Evolutionary conservation across 495 filamentous ascomycete species (phyloP).

Genomic region (Penicillium argentinense): DNA sequence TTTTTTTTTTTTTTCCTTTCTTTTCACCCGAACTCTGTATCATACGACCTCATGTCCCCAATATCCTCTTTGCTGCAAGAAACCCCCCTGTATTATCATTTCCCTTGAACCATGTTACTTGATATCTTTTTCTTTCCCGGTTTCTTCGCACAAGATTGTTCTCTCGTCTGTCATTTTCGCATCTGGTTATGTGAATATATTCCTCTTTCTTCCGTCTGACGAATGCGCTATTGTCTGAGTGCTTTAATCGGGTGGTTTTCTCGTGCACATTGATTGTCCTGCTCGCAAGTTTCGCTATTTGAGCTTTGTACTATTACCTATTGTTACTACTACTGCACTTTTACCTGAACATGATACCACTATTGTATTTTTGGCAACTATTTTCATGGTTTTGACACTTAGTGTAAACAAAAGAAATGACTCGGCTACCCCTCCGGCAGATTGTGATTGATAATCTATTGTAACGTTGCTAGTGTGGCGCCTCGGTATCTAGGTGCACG

Average conservation of each 20-base stretch:
- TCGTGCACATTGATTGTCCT: conserved; percentile 16
- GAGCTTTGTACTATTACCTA: conserved; percentile 17
- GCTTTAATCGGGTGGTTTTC: conserved; percentile 1
- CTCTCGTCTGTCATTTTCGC: conserved; percentile 10
- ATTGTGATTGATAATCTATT: too few species aligned
- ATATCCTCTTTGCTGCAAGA: conserved; percentile 10
- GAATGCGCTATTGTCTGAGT: neutral
- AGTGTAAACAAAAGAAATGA: too few species aligned
- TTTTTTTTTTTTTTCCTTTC: conserved; percentile 2
- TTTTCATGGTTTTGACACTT: too few species aligned
- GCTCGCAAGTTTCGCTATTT: conserved; percentile 1
- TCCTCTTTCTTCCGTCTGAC: neutral
- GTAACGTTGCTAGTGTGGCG: too few species aligned
- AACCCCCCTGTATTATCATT: conserved; percentile 26
- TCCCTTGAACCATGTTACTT: conserved; percentile 2
- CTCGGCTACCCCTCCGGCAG: too few species aligned
- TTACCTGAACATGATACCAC: conserved; percentile 22
- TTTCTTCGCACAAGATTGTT: conserved; percentile 4
- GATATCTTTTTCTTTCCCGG: conserved; percentile 8
- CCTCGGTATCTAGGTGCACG: too few species aligned
- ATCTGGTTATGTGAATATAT: conserved; percentile 30
- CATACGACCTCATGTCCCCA: conserved; percentile 22
- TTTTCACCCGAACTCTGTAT: conserved; percentile 20
- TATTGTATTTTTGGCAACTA: neutral
- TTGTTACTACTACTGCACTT: conserved; percentile 11